These are phyloP conservation scores for Phaeolepiota aurea DNA, from an alignment of 768 basidiomycete genomes.

Conservation along the genomic window DNA sequence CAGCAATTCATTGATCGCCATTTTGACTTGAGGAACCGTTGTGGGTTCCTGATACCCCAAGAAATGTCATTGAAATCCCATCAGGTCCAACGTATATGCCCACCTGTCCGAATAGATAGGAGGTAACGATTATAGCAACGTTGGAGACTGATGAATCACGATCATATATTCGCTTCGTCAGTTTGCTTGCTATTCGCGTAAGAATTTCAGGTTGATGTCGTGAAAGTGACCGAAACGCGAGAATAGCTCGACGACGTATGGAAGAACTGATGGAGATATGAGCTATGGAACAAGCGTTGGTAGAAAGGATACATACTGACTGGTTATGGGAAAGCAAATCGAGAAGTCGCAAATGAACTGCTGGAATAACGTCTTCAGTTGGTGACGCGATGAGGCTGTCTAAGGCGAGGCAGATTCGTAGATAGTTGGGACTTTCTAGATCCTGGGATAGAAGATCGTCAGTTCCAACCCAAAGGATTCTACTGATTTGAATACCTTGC, in stretches of 20 bases:
- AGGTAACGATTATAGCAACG: conserved; percentile 33
- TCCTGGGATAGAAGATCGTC: conserved; percentile 39
- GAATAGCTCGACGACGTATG: conserved; percentile 54
- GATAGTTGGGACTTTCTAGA: conserved; percentile 46
- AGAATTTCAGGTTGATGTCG: conserved; percentile 36
- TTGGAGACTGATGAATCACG: conserved; percentile 30
- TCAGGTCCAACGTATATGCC: not conserved
- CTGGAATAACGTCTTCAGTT: conserved; percentile 65
- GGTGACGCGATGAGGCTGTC: conserved; percentile 57
- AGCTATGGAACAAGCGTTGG: conserved; percentile 4
- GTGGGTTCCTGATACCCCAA: not conserved
- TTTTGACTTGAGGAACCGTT: not conserved
- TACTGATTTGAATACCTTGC: conserved; percentile 44
- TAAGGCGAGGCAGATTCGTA: conserved; percentile 64
- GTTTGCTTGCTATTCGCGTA: conserved; percentile 25
- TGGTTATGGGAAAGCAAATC: conserved; percentile 64
- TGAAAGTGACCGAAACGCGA: conserved; percentile 49
- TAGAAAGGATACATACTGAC: conserved; percentile 46
- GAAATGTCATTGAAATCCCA: not conserved
- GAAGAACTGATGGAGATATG: conserved; percentile 31
- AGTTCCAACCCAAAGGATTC: not conserved
- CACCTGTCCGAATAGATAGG: no score
- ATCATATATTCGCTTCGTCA: conserved; percentile 35
- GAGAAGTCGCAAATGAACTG: conserved; percentile 57
- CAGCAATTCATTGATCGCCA: not conserved